Evolutionary conservation across 306 rosid genomes (phyloP), one percentile per base, ranked within the genome.

Genomic region (Astragalus membranaceus): DNA sequence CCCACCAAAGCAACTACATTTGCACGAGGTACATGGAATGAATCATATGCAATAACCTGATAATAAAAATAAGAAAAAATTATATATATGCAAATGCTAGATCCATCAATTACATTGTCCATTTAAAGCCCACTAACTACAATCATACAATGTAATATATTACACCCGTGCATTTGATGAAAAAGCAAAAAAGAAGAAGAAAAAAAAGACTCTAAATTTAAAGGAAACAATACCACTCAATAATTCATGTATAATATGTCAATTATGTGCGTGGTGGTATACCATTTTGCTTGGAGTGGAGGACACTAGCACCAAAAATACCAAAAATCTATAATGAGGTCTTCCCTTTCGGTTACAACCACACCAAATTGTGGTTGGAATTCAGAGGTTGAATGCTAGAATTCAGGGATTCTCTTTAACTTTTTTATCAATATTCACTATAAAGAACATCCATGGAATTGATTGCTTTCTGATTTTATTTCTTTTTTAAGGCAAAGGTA

Each of bases 101-200:
- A 75, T 53, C 67, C 83, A 78, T 82, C 86, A 78, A 78, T 70
- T 78, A 78, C 80, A 82, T 70, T 36, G 0, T 46, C 37, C 73
- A 65, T 64, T 71, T 78, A 47, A 52, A 47, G 47, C 67, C 83
- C 86, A 82, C 80, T 74, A 70, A 54, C 64, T 46, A 64, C 73
- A 64, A 78, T 70, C 61, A 78, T 82, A 66, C 60, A 78, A 56
- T 51, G 14, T 26, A 70, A 65, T 72, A 74, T 65, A 69, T 72
- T 78, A 73, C 86, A 66, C 76, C 82, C 83, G 83, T 82, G 83
- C 81, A 75, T 75, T 51, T 69, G 48, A 69, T 78, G 43, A 75
- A 77, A 77, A 74, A 48, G 76, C 66, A 32, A 20, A 77, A 39
- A 75, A 57, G 57, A 59, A 33, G 10, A 15, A 58, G 14, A 9